Evolutionary conservation across 306 rosid species (phyloP).

Genomic region (Sicyos edulis): DNA sequence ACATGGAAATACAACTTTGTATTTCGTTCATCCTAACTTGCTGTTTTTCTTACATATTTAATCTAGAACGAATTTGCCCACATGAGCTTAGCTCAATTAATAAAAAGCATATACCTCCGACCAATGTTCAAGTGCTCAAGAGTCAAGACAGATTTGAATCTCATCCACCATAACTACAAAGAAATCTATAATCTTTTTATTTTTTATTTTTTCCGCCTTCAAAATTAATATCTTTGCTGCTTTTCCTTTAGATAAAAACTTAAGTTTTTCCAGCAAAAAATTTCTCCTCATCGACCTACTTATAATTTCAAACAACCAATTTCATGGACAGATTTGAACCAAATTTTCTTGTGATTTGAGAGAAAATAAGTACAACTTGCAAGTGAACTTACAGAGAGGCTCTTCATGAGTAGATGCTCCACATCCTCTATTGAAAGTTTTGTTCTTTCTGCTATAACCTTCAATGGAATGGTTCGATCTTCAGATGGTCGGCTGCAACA

Average conservation of each 20-base stretch:
- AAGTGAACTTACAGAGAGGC: slow-evolving; percentile 85
- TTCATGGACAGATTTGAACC: background rate
- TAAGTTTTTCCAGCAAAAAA: background rate
- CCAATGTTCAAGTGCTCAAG: no score
- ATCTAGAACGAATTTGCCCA: background rate
- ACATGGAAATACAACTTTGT: background rate
- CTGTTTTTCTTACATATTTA: background rate
- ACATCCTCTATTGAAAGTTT: slow-evolving; percentile 93
- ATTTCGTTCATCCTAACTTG: background rate
- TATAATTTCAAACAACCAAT: background rate
- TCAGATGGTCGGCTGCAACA: slow-evolving; percentile 90
- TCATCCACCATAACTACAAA: no score
- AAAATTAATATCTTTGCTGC: no score
- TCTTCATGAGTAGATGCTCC: slow-evolving; percentile 97
- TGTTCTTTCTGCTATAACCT: slow-evolving; percentile 84
- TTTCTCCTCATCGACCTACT: background rate
- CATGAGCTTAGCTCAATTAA: background rate
- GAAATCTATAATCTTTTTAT: no score
- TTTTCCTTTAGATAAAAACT: background rate
- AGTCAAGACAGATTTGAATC: no score
- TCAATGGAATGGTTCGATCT: slow-evolving; percentile 90
- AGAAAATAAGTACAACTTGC: background rate
- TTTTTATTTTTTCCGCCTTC: no score
- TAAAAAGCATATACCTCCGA: background rate
- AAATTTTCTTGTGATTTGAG: no score